These are phyloP conservation scores for Pleurotus sapidus DNA, from an alignment of 768 basidiomycete species.

Conservation along the genomic window DNA sequence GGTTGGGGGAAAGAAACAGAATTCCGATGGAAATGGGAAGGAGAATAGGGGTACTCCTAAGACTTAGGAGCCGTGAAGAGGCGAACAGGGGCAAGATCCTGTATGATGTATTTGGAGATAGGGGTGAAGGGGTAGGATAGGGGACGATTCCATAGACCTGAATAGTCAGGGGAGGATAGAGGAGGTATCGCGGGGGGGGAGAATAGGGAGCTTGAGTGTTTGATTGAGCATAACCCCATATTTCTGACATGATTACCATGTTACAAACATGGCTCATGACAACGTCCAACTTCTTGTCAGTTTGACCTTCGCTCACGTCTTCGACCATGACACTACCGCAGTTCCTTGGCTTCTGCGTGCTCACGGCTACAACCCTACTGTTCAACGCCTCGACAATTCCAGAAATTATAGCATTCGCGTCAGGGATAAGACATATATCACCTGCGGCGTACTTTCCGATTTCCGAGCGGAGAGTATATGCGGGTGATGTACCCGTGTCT, in stretches of 20 bases:
- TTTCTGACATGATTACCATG: too few relatives aligned
- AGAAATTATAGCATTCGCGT: slow-evolving; percentile 5
- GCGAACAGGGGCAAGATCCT: too few relatives aligned
- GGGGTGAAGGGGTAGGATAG: too few relatives aligned
- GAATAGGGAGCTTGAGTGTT: too few relatives aligned
- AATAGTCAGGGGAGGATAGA: not conserved
- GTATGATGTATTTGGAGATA: too few relatives aligned
- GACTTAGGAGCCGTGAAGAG: too few relatives aligned
- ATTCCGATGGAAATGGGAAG: too few relatives aligned
- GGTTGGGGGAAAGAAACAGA: too few relatives aligned
- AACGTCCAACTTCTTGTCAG: not conserved
- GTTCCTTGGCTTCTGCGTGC: not conserved
- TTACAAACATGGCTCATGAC: too few relatives aligned
- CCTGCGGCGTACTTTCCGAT: slow-evolving; percentile 6
- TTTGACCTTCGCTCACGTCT: not conserved
- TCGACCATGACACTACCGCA: not conserved
- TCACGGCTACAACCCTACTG: slow-evolving; percentile 9
- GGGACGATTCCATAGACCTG: slow-evolving; percentile 1
- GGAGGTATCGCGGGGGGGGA: too few relatives aligned
- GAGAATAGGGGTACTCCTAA: too few relatives aligned
- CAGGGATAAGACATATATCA: not conserved
- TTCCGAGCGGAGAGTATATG: slow-evolving; percentile 7
- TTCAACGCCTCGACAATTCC: slow-evolving; percentile 1
- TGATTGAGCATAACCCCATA: too few relatives aligned
- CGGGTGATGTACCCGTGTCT: slow-evolving; percentile 7